Percentiles rank a stretch among this genome's conserved stretches.
Evolutionary conservation across 768 basidiomycete species (phyloP).

Genomic region (Leccinum subtestaceum): DNA sequence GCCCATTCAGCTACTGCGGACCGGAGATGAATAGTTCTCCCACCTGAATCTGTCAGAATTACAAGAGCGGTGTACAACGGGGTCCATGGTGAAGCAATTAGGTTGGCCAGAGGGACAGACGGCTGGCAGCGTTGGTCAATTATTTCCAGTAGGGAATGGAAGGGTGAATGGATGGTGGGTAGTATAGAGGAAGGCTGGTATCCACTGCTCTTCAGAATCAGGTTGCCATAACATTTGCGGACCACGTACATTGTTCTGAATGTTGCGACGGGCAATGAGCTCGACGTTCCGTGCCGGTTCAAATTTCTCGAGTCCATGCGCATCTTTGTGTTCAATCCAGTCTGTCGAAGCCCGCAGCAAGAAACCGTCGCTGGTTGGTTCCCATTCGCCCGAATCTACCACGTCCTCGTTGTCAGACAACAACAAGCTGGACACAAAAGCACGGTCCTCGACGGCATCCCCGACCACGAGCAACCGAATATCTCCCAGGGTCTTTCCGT

Average conservation of each 20-base stretch:
- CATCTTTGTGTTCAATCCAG: slow-evolving; percentile 67
- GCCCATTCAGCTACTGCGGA: neutral
- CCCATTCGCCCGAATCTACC: slow-evolving; percentile 61
- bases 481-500: slow-evolving; percentile 66
- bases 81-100: slow-evolving; percentile 56
- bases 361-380: slow-evolving; percentile 42
- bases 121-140: slow-evolving; percentile 53
- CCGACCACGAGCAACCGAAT: slow-evolving; percentile 56
- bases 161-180: slow-evolving; percentile 53
- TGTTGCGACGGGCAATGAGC: slow-evolving; percentile 48
- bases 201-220: slow-evolving; percentile 7
- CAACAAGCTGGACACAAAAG: slow-evolving; percentile 45
- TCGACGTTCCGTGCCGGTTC: slow-evolving; percentile 67
- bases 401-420: slow-evolving; percentile 67
- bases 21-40: slow-evolving; percentile 12
- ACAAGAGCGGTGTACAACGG: slow-evolving; percentile 62
- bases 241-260: slow-evolving; percentile 44
- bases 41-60: slow-evolving; percentile 50
- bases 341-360: slow-evolving; percentile 62
- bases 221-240: neutral
- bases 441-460: slow-evolving; percentile 33
- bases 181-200: slow-evolving; percentile 35
- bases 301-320: slow-evolving; percentile 61
- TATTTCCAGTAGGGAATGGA: slow-evolving; percentile 49
- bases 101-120: slow-evolving; percentile 46